These are phyloP conservation scores for Leccinum arenicola DNA, from an alignment of 768 basidiomycete species.

Conservation along the genomic window DNA sequence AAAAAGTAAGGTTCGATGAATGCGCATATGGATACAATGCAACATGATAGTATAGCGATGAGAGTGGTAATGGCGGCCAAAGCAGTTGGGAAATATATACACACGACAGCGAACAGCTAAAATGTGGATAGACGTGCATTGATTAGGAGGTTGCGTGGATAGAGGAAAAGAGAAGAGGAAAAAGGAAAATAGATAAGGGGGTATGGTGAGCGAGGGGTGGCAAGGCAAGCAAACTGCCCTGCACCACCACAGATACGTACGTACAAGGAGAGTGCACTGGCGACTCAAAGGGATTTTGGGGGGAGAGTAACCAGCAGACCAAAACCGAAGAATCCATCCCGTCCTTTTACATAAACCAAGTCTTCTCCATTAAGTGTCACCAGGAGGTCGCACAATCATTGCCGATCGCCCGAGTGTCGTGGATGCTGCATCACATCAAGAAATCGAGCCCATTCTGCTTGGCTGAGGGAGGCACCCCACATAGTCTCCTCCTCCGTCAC, in stretches of 20 bases:
- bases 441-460: constrained; percentile 69
- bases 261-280: constrained; percentile 11
- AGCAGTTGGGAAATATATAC: constrained; percentile 11
- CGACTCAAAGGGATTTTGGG: constrained; percentile 13
- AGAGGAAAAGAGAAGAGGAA: background rate
- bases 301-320: constrained; percentile 11
- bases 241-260: constrained; percentile 28
- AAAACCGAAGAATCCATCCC: constrained; percentile 26
- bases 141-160: constrained; percentile 10
- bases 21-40: constrained; percentile 19
- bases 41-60: constrained; percentile 20
- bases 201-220: constrained; percentile 3
- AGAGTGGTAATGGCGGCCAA: background rate
- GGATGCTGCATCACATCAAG: constrained; percentile 63
- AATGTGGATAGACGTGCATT: constrained; percentile 19
- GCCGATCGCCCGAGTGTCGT: constrained; percentile 29
- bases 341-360: constrained; percentile 27
- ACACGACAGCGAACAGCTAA: constrained; percentile 13
- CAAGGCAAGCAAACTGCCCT: constrained; percentile 6
- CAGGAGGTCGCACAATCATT: constrained; percentile 13
- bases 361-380: constrained; percentile 11
- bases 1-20: background rate
- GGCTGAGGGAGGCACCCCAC: constrained; percentile 77
- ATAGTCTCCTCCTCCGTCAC: constrained; percentile 57
- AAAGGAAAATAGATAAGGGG: constrained; percentile 14